phyloP scores from a whole-genome alignment of 495 filamentous ascomycete genomes.

The Daldinia caldariorum region DNA sequence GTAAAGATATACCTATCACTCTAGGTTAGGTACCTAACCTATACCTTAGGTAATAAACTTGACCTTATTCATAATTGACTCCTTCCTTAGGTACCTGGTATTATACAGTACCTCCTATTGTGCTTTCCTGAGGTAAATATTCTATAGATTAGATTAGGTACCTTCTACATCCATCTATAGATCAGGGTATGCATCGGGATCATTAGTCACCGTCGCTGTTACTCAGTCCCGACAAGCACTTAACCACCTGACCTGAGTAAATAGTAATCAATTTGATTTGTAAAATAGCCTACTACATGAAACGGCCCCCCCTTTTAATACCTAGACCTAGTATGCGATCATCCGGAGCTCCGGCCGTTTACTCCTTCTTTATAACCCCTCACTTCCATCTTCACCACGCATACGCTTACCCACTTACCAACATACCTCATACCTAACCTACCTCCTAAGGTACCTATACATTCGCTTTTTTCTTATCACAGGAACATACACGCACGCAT shows the following conservation, averaged over 20 bases:
- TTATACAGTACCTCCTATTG: no score
- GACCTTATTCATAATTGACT: no score
- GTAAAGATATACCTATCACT: neutral
- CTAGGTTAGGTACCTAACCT: neutral
- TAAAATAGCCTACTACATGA: neutral
- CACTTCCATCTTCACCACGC: neutral
- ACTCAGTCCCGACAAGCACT: neutral
- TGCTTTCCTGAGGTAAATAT: no score
- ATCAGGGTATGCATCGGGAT: no score
- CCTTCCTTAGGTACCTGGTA: no score
- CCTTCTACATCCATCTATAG: no score
- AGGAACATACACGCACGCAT: no score
- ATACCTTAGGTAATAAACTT: neutral
- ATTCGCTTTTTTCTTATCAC: no score
- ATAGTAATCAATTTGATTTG: neutral
- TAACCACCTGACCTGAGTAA: neutral
- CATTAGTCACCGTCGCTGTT: no score
- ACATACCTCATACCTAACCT: no score
- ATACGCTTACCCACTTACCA: neutral
- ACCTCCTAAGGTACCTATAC: no score
- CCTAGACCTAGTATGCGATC: neutral
- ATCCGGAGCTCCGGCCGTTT: neutral
- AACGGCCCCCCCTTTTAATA: neutral
- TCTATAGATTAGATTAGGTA: no score
- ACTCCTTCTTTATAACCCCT: constrained; percentile 7